These are phyloP conservation scores for Suillus variegatus DNA, from an alignment of 768 basidiomycete species.

Conservation along the genomic window DNA sequence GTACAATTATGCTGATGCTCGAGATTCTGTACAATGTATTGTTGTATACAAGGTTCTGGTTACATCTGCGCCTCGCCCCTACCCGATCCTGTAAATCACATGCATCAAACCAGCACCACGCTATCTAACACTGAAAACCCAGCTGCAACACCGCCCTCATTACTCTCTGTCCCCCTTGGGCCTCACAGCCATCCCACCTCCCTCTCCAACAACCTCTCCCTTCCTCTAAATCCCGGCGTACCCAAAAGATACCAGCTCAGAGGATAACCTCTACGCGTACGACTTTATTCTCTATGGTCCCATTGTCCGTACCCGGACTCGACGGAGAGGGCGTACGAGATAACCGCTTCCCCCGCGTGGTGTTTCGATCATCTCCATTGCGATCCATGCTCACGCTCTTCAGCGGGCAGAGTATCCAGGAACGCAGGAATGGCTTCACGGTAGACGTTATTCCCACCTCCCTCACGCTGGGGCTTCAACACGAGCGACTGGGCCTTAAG, in stretches of 20 bases:
- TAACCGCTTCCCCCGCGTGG: conserved; percentile 69
- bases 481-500: conserved; percentile 58
- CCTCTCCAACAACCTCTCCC: conserved; percentile 49
- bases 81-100: background rate
- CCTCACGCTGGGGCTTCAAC: conserved; percentile 97
- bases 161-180: conserved; percentile 89
- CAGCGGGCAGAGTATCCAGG: conserved; percentile 57
- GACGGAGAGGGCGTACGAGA: conserved; percentile 69
- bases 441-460: conserved; percentile 97
- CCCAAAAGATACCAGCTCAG: conserved; percentile 90
- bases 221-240: conserved; percentile 80
- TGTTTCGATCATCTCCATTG: conserved; percentile 90
- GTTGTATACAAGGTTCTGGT: too few species aligned
- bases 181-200: conserved; percentile 78
- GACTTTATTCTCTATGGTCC: conserved; percentile 20
- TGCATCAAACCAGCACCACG: conserved; percentile 48
- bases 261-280: conserved; percentile 72
- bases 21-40: too few species aligned
- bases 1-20: too few species aligned
- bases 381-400: conserved; percentile 88
- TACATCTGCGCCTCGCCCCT: too few species aligned
- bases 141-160: conserved; percentile 90
- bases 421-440: conserved; percentile 78
- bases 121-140: conserved; percentile 81
- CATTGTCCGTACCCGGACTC: background rate